Conservation (phyloP, 257 asterid genomes). For the Solanum sejunctum region DNA sequence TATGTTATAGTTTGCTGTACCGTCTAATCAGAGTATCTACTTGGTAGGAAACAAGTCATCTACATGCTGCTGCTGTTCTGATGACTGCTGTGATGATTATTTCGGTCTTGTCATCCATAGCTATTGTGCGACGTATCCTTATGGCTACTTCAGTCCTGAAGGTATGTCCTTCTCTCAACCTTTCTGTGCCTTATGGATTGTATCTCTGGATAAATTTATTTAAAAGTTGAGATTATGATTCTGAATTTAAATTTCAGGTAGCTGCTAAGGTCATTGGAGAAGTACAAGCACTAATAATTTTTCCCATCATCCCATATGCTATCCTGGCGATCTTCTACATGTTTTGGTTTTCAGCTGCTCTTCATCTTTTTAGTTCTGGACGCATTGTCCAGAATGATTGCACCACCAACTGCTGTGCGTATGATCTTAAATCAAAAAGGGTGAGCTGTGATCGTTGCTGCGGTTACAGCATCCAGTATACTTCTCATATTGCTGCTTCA, state of each 20-base stretch:
- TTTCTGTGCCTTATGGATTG: not conserved
- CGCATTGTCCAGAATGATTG: slow-evolving; percentile 66
- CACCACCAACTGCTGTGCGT: slow-evolving; percentile 82
- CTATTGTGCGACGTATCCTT: slow-evolving; percentile 87
- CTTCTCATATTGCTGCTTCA: slow-evolving; percentile 72
- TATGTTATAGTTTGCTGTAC: not conserved
- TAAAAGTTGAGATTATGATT: not conserved
- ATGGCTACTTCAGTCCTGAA: slow-evolving; percentile 97
- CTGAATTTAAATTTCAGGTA: slow-evolving; percentile 37
- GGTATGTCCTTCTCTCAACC: slow-evolving; percentile 33
- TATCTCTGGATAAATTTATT: not conserved
- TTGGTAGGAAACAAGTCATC: slow-evolving; percentile 77
- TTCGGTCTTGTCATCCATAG: slow-evolving; percentile 76
- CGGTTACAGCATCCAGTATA: slow-evolving; percentile 68
- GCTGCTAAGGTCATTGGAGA: slow-evolving; percentile 99
- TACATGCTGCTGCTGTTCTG: slow-evolving; percentile 75
- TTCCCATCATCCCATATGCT: slow-evolving; percentile 75
- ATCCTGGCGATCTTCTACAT: slow-evolving; percentile 70
- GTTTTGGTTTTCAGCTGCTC: slow-evolving; percentile 95
- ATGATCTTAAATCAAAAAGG: slow-evolving; percentile 64
- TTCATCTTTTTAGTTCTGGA: slow-evolving; percentile 91
- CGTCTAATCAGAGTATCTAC: slow-evolving; percentile 7
- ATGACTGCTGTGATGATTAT: slow-evolving; percentile 79
- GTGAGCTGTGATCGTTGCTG: slow-evolving; percentile 89
- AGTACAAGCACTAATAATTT: slow-evolving; percentile 76